phyloP scores from a whole-genome alignment of 176 grass and related monocot genomes.

The Aegilops umbellulata region DNA sequence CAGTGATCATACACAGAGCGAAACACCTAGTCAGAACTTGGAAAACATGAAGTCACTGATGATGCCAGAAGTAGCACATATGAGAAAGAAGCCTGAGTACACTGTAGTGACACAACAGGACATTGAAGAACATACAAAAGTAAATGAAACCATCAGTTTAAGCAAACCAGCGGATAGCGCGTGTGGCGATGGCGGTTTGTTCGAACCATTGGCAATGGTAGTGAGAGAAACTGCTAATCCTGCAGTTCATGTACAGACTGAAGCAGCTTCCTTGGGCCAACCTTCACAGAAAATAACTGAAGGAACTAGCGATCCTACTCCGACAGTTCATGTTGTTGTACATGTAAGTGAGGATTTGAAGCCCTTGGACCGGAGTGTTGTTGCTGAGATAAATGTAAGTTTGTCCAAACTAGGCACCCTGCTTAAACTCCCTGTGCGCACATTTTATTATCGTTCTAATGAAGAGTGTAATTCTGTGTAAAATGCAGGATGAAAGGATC shows the following conservation, averaged over 20 bases:
- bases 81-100: conserved; percentile 7
- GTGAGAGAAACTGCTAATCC: too few relatives aligned
- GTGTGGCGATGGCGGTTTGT: background rate
- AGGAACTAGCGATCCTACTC: conserved; percentile 13
- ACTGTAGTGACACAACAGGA: background rate
- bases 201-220: background rate
- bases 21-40: conserved; percentile 9
- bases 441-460: background rate
- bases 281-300: conserved; percentile 1
- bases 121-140: background rate
- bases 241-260: too few relatives aligned
- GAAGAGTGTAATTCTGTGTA: background rate
- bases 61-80: conserved; percentile 12
- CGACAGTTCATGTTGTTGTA: too few relatives aligned
- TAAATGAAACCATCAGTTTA: background rate
- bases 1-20: too few relatives aligned
- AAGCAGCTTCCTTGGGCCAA: background rate
- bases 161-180: background rate
- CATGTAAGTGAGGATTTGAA: background rate
- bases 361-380: background rate
- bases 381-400: conserved; percentile 40
- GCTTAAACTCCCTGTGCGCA: background rate
- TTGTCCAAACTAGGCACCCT: background rate
- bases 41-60: conserved; percentile 20
- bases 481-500: conserved; percentile 30